phyloP scores from a whole-genome alignment of 2,329 filamentous ascomycete species.

The Curvularia lunata region DNA sequence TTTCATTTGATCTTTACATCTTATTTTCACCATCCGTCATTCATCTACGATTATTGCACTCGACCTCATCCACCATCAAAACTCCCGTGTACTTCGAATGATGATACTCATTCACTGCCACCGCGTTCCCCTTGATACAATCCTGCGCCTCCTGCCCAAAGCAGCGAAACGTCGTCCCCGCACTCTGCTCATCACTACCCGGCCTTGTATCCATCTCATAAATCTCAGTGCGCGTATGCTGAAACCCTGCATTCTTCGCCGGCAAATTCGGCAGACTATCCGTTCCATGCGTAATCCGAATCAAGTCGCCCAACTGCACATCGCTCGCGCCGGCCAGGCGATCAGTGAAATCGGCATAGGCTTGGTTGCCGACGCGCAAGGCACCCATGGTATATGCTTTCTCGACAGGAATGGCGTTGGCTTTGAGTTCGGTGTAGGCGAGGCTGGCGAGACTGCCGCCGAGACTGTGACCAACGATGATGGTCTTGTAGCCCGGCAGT shows the following conservation, averaged over 20 bases:
- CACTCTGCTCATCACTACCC: slow-evolving; percentile 9
- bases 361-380: slow-evolving; percentile 67
- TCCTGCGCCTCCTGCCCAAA: slow-evolving; percentile 25
- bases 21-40: no score
- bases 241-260: slow-evolving; percentile 63
- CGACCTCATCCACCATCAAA: slow-evolving; percentile 13
- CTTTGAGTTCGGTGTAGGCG: slow-evolving; percentile 43
- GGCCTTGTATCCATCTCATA: slow-evolving; percentile 41
- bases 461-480: slow-evolving; percentile 70
- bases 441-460: slow-evolving; percentile 69
- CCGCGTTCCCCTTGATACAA: slow-evolving; percentile 15
- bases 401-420: slow-evolving; percentile 9
- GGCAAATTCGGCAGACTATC: slow-evolving; percentile 73
- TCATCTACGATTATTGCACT: slow-evolving; percentile 1
- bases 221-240: slow-evolving; percentile 71
- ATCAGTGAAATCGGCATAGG: slow-evolving; percentile 57
- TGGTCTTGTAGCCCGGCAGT: slow-evolving; percentile 60
- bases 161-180: slow-evolving; percentile 20
- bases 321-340: slow-evolving; percentile 50
- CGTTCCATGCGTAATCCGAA: slow-evolving; percentile 68
- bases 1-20: no score
- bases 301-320: slow-evolving; percentile 60
- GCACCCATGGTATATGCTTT: slow-evolving; percentile 53
- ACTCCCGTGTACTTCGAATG: slow-evolving; percentile 23
- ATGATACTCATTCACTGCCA: slow-evolving; percentile 20